These are phyloP conservation scores for Phyllosticta citriasiana DNA, from an alignment of 2,329 filamentous ascomycete genomes.

Conservation along the genomic window DNA sequence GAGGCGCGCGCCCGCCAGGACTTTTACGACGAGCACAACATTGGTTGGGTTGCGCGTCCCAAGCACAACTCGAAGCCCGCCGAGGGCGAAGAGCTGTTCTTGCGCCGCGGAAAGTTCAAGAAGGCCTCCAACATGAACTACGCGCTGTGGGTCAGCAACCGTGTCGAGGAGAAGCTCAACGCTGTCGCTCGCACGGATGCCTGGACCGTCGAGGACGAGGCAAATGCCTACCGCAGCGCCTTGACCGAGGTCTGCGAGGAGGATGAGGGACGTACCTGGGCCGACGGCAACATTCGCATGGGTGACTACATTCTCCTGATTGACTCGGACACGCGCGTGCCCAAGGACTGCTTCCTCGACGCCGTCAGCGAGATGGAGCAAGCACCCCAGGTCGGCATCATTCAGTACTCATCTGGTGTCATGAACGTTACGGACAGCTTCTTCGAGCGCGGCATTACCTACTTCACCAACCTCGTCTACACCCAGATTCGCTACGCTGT, in stretches of 20 bases:
- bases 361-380: constrained; percentile 63
- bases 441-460: constrained; percentile 35
- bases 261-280: constrained; percentile 46
- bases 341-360: constrained; percentile 56
- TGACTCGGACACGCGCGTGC: constrained; percentile 61
- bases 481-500: constrained; percentile 69
- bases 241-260: constrained; percentile 44
- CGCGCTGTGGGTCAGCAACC: constrained; percentile 51
- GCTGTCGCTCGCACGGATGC: constrained; percentile 45
- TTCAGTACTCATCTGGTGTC: constrained; percentile 52
- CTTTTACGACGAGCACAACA: constrained; percentile 41
- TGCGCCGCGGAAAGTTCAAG: constrained; percentile 57
- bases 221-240: constrained; percentile 39
- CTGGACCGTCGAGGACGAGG: constrained; percentile 45
- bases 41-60: constrained; percentile 41
- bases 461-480: constrained; percentile 57
- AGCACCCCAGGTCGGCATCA: constrained; percentile 58
- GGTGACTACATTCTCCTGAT: constrained; percentile 58
- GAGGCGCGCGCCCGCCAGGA: constrained; percentile 35
- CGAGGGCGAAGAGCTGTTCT: constrained; percentile 37
- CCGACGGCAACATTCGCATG: constrained; percentile 50
- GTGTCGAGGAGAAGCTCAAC: constrained; percentile 59
- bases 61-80: constrained; percentile 43
- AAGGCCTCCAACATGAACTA: constrained; percentile 60
- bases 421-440: constrained; percentile 63